Evolutionary conservation across 352 stramenopile species (phyloP), one percentile per base, ranked within the genome.

Genomic region (Blastocystis sp.): DNA sequence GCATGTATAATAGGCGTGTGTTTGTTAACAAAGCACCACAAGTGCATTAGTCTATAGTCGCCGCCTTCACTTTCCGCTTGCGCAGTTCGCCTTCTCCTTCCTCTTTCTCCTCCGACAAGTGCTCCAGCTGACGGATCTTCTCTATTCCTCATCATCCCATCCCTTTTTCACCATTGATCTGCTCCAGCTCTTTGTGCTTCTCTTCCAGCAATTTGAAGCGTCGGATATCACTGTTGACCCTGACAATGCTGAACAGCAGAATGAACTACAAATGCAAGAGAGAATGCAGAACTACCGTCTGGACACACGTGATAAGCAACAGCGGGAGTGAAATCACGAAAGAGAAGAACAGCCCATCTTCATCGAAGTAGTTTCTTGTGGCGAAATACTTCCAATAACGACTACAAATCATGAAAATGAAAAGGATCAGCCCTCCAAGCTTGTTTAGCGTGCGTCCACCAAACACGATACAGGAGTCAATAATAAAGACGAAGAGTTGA

Each of bases 341-440:
- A 3, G 74, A 84, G 57, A 70, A 68, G 52, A 84, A 84, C n/a
- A 84, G 40, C 2, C 74, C 74, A 70, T 84, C 74, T 43, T 84
- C 52, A 48, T 84, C 74, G 43, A 84, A 84, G 74, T 84, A 84
- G 34, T 84, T 64, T 21, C 42, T 84, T 48, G 45, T 54, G 11
- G 74, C 34, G 48, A 84, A 84, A 42, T 45, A 68, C 24, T 66
- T 43, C 74, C 74, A 84, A 48, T 84, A 84, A 9, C 45, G 34
- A 69, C 74, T 84, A 69, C 10, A n/a, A 14, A 48, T 48, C 4
- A 69, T 52, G 52, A 24, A 21, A 19, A 10, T 14, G 3, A 17
- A 34, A 45, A 24, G 59, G 2, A 68, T 14, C 2, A 38, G 48
- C 74, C 57, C 66, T 84, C 74, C 74, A 43, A 84, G n/a, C 7